Percentiles rank a stretch among this genome's conserved stretches.
These are phyloP conservation scores for Oenanthe sinensis DNA, from an alignment of 129 eudicot genomes.

Conservation along the genomic window DNA sequence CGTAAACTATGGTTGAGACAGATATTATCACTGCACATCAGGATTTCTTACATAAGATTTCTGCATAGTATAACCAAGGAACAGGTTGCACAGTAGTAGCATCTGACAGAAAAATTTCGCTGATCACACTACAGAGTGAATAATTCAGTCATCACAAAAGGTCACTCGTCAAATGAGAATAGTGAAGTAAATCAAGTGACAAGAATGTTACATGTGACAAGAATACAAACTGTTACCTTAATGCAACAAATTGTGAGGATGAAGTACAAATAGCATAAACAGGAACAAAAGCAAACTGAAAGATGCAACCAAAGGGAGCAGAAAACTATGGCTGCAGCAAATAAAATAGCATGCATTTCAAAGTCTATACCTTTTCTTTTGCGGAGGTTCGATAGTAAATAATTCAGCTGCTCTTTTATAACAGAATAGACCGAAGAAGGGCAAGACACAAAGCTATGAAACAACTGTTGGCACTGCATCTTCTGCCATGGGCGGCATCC, in stretches of 20 bases:
- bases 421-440: constrained; percentile 58
- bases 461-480: constrained; percentile 58
- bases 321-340: background rate
- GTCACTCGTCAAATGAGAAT: background rate
- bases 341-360: background rate
- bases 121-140: background rate
- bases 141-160: background rate
- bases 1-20: background rate
- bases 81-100: background rate
- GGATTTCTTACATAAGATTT: background rate
- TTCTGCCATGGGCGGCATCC: constrained; percentile 88
- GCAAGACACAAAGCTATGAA: constrained; percentile 77
- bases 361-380: constrained; percentile 39
- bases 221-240: background rate
- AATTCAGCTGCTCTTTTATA: constrained; percentile 47
- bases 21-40: background rate
- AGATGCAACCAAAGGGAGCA: background rate
- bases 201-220: background rate
- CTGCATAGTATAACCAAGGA: background rate
- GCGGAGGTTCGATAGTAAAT: constrained; percentile 38
- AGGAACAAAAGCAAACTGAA: background rate
- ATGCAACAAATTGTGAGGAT: background rate
- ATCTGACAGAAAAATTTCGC: background rate
- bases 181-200: background rate
- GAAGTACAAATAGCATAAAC: background rate